Evolutionary conservation across 108 stramenopile species (phyloP).

Genomic region (Nitzschia sp.): DNA sequence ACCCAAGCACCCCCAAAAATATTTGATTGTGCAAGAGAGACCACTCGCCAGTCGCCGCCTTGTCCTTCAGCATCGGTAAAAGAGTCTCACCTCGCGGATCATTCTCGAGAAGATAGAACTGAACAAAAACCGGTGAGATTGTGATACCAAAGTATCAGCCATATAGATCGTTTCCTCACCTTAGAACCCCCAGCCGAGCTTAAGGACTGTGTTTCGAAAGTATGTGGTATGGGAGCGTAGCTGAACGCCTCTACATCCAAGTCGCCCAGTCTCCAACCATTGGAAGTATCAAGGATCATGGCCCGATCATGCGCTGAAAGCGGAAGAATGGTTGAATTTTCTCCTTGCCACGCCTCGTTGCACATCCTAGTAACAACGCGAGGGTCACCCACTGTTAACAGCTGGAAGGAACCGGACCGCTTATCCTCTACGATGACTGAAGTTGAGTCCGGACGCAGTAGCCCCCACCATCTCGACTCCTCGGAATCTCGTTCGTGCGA

Average conservation of each 20-base stretch:
- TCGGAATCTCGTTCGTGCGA: constrained; percentile 81
- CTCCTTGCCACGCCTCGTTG: constrained; percentile 77
- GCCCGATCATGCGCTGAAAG: constrained; percentile 59
- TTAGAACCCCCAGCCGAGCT: background rate
- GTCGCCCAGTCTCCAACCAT: constrained; percentile 89
- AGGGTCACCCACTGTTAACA: constrained; percentile 85
- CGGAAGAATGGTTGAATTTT: constrained; percentile 84
- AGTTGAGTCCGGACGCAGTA: constrained; percentile 71
- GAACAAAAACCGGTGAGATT: background rate
- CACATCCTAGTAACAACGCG: constrained; percentile 69
- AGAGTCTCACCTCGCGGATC: constrained; percentile 27
- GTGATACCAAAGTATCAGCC: background rate
- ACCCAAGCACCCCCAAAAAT: constrained; percentile 94
- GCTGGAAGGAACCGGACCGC: constrained; percentile 73
- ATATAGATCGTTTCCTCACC: constrained; percentile 8
- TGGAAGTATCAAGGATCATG: constrained; percentile 75
- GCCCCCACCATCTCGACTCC: constrained; percentile 71
- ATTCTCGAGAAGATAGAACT: constrained; percentile 66
- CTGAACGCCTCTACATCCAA: constrained; percentile 91
- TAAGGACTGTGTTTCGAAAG: constrained; percentile 53
- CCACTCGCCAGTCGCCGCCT: constrained; percentile 51
- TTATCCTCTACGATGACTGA: constrained; percentile 76
- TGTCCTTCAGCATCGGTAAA: constrained; percentile 35
- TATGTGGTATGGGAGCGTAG: constrained; percentile 91
- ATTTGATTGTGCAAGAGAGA: constrained; percentile 81